A percentile compares a stretch with the other conserved stretches of the same genome.
Conservation (phyloP, 2,329 filamentous ascomycete species). For the Massarina eburnea region DNA sequence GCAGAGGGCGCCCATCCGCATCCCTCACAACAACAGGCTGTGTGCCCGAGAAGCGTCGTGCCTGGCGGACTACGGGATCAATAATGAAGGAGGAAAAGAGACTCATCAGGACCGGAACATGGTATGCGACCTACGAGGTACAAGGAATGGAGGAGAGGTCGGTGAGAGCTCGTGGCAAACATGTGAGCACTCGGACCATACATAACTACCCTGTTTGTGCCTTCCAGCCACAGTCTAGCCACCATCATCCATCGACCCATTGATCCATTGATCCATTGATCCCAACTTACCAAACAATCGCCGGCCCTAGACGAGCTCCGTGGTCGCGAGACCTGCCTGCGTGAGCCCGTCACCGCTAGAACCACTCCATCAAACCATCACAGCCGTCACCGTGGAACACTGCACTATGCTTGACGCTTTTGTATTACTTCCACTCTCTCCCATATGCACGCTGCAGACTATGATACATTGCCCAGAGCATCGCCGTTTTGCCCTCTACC, state of each 20-base stretch:
- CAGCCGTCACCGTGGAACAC: neutral
- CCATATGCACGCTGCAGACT: constrained; percentile 5
- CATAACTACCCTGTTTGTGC: neutral
- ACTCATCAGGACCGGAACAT: constrained; percentile 33
- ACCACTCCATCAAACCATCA: neutral
- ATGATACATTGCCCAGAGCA: constrained; percentile 5
- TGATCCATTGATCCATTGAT: no score
- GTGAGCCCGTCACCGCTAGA: neutral
- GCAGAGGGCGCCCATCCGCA: constrained; percentile 14
- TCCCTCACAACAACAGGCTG: constrained; percentile 18
- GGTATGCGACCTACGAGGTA: constrained; percentile 14
- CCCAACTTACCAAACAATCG: neutral
- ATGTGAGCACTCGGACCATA: neutral
- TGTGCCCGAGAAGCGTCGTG: constrained; percentile 40
- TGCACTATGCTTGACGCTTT: neutral
- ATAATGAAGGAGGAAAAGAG: constrained; percentile 45
- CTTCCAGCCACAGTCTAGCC: constrained; percentile 1
- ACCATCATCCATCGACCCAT: neutral
- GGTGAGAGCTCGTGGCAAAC: neutral
- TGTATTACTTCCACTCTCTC: constrained; percentile 8
- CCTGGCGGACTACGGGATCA: constrained; percentile 44
- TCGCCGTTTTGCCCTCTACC: neutral
- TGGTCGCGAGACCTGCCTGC: neutral
- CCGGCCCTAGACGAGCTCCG: neutral
- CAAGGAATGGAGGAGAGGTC: neutral